These are phyloP conservation scores for Lantana camara DNA, from an alignment of 257 asterid species.

Conservation along the genomic window DNA sequence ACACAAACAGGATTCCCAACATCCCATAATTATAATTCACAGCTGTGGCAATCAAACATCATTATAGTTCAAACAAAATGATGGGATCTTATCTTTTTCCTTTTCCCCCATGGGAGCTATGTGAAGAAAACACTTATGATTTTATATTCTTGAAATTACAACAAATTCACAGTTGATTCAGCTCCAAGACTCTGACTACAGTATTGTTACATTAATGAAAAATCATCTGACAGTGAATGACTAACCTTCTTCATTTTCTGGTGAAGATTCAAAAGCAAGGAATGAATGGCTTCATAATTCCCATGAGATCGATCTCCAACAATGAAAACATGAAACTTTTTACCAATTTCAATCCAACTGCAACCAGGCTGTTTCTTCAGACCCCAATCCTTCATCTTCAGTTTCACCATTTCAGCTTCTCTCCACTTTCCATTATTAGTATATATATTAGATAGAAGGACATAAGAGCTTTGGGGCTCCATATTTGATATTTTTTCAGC, in stretches of 20 bases:
- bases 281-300: slow-evolving; percentile 32
- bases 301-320: slow-evolving; percentile 43
- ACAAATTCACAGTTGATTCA: no score
- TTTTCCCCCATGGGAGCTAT: background rate
- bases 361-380: slow-evolving; percentile 74
- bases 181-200: no score
- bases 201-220: no score
- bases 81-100: background rate
- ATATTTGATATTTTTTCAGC: slow-evolving; percentile 40
- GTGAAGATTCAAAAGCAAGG: slow-evolving; percentile 44
- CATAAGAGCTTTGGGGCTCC: slow-evolving; percentile 32
- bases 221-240: background rate
- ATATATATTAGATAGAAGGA: slow-evolving; percentile 39
- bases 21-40: background rate
- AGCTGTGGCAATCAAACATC: background rate
- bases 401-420: slow-evolving; percentile 55
- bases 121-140: background rate
- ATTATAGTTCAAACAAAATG: background rate
- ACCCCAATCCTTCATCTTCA: slow-evolving; percentile 56
- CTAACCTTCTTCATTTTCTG: slow-evolving; percentile 47
- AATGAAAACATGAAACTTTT: slow-evolving; percentile 52
- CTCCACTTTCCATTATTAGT: slow-evolving; percentile 38
- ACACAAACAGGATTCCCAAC: slow-evolving; percentile 1
- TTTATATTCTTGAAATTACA: no score
- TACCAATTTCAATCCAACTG: slow-evolving; percentile 65